A percentile compares a stretch with the other conserved stretches of the same genome.
These are phyloP conservation scores for Diaporthe sp. DNA, from an alignment of 2,329 filamentous ascomycete genomes.

Conservation along the genomic window DNA sequence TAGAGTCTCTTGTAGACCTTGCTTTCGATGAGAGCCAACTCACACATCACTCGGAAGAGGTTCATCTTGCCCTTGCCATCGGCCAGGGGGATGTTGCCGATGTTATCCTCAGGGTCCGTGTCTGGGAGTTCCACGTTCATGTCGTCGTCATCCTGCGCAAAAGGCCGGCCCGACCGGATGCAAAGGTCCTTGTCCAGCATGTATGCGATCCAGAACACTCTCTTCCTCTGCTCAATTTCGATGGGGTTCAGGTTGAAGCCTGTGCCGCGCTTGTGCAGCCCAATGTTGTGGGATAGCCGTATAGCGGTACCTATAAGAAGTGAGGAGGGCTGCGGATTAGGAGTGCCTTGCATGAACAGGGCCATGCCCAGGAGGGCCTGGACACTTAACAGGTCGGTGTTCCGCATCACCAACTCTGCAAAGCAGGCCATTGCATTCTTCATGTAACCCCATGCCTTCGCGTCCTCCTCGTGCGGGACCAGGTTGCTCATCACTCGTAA, in stretches of 20 bases:
- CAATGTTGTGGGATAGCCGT: conserved; percentile 91
- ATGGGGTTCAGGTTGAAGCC: conserved; percentile 94
- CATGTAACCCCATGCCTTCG: conserved; percentile 94
- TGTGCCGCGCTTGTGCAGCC: conserved; percentile 92
- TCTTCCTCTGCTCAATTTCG: conserved; percentile 88
- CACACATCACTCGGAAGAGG: conserved; percentile 92
- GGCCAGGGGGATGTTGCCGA: conserved; percentile 92
- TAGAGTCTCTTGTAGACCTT: conserved; percentile 95
- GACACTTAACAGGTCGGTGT: conserved; percentile 94
- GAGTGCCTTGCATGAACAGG: conserved; percentile 94
- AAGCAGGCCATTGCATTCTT: conserved; percentile 97
- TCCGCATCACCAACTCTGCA: conserved; percentile 93
- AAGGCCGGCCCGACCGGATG: conserved; percentile 71
- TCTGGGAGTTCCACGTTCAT: conserved; percentile 98
- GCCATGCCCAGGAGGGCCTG: conserved; percentile 95
- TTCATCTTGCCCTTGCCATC: conserved; percentile 95
- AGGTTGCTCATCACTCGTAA: conserved; percentile 96
- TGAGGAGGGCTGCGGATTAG: conserved; percentile 95
- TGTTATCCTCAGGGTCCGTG: conserved; percentile 90
- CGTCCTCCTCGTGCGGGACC: conserved; percentile 90
- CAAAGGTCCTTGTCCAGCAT: conserved; percentile 76
- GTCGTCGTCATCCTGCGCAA: conserved; percentile 75
- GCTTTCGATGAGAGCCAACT: conserved; percentile 91
- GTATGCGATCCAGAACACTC: conserved; percentile 77
- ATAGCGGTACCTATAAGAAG: conserved; percentile 93